Evolutionary conservation across 768 basidiomycete genomes (phyloP).

Genomic region (Phylloporus sp.): DNA sequence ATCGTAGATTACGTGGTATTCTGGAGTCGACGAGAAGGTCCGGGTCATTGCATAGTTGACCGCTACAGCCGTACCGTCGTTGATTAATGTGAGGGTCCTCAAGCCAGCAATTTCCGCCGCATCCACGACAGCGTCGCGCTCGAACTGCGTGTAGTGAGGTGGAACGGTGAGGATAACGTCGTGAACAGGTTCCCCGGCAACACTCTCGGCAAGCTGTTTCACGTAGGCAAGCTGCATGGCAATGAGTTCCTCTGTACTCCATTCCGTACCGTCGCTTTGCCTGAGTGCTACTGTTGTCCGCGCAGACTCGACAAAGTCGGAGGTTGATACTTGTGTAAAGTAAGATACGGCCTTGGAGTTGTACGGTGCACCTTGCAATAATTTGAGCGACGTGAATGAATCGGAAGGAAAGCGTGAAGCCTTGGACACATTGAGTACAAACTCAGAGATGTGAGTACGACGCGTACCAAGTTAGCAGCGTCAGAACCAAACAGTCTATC

Average conservation of each 20-base stretch:
- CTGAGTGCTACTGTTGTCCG: constrained; percentile 60
- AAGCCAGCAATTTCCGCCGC: constrained; percentile 91
- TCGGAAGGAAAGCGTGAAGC: constrained; percentile 89
- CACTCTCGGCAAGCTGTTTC: constrained; percentile 77
- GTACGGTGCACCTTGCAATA: constrained; percentile 69
- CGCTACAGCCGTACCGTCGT: constrained; percentile 93
- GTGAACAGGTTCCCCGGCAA: constrained; percentile 69
- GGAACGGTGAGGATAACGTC: constrained; percentile 92
- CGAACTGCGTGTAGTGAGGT: constrained; percentile 83
- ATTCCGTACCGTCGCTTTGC: constrained; percentile 62
- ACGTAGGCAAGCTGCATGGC: constrained; percentile 94
- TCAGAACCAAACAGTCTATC: constrained; percentile 90
- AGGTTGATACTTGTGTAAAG: constrained; percentile 53
- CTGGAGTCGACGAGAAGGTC: constrained; percentile 63
- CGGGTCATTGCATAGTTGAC: constrained; percentile 98
- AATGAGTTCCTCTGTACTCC: constrained; percentile 85
- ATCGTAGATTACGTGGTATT: constrained; percentile 91
- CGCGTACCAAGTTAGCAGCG: constrained; percentile 79
- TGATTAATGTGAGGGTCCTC: constrained; percentile 76
- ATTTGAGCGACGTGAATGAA: constrained; percentile 82
- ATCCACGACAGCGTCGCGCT: constrained; percentile 88
- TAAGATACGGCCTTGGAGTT: constrained; percentile 57
- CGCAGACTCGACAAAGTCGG: constrained; percentile 48
- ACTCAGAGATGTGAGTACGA: neutral
- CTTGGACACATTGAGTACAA: constrained; percentile 37